Base-by-base conservation (phyloP, 768 basidiomycete genomes). In the Inosperma sp. region DNA sequence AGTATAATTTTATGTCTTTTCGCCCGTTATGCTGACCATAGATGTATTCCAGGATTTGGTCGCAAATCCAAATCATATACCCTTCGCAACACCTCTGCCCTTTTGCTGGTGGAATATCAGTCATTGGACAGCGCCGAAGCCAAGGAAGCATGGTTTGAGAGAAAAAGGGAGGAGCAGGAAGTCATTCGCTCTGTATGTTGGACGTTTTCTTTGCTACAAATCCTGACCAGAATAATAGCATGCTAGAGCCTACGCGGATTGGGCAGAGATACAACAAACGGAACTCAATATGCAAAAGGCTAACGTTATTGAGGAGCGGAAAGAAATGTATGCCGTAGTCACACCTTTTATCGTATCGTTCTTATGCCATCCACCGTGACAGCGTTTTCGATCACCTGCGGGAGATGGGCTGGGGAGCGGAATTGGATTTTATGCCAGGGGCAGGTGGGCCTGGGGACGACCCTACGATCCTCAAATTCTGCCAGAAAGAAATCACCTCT, bases 351-450 rank as follows among this genome's bases (percentile, higher is more conserved):
- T 35, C 13, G 22, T 22, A 6, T 23, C 29, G 22, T 21, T 10
- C 29, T 36, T 22, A 22, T 13, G 16, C 13, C 13, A 3, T 22
- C 17, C 5, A n/a, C n/a, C n/a, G n/a, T n/a, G n/a, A n/a, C 35
- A 55, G 53, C 8, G 19, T 55, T 37, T 14, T 51, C 8, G 33
- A 50, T 2, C 49, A 55, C 22, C 37, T 55, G 21, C 35, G 49
- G 36, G 27, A 21, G 14, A 34, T 51, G 29, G 53, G 53, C 7
- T 55, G 53, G 53, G 49, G 44, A n/a, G 53, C 44, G 5, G 53
- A 55, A 29, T 29, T 55, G 22, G 49, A 55, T 10, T 50, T 40
- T n/a, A 29, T 51, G 5, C 21, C 40, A 29, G 27, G 7, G 13
- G 31, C 9, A 10, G 13, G 25, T 35, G n/a, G 29, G 29, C 34